Evolutionary conservation across 306 rosid genomes (phyloP).

Genomic region (Rosa rugosa): DNA sequence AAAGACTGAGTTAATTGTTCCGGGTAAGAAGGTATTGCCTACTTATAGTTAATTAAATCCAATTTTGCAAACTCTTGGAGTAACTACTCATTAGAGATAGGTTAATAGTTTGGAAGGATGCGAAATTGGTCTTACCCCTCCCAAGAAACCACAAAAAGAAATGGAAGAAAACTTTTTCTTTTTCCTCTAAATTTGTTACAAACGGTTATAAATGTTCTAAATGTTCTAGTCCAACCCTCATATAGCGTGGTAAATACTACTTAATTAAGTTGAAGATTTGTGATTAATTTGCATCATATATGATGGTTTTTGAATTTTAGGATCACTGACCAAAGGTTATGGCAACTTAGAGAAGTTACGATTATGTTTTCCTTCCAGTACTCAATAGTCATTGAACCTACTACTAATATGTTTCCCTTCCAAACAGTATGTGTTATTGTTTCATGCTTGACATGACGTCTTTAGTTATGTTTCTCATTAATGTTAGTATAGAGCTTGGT

Average conservation of each 20-base stretch:
- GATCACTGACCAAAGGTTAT: too few relatives aligned
- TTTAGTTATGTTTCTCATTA: too few relatives aligned
- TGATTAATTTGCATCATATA: neutral
- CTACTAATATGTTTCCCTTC: too few relatives aligned
- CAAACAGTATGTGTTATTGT: too few relatives aligned
- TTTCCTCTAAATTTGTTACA: neutral
- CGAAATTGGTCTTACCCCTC: neutral
- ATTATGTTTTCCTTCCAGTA: too few relatives aligned
- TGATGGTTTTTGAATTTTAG: neutral
- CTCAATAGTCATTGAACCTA: too few relatives aligned
- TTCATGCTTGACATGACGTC: too few relatives aligned
- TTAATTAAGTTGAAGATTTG: neutral
- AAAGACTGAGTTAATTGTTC: conserved; percentile 81
- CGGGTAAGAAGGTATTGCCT: conserved; percentile 97
- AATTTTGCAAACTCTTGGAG: neutral
- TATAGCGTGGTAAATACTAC: neutral
- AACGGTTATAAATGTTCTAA: neutral
- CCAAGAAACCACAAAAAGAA: neutral
- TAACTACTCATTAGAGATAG: conserved; percentile 11
- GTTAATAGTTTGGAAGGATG: conserved; percentile 6
- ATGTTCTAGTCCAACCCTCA: neutral
- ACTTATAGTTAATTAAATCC: conserved; percentile 19
- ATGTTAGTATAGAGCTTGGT: too few relatives aligned
- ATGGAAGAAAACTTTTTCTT: neutral
- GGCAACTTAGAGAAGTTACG: too few relatives aligned